phyloP scores from a whole-genome alignment of 345 rosid species.

The Citrus unshiu region DNA sequence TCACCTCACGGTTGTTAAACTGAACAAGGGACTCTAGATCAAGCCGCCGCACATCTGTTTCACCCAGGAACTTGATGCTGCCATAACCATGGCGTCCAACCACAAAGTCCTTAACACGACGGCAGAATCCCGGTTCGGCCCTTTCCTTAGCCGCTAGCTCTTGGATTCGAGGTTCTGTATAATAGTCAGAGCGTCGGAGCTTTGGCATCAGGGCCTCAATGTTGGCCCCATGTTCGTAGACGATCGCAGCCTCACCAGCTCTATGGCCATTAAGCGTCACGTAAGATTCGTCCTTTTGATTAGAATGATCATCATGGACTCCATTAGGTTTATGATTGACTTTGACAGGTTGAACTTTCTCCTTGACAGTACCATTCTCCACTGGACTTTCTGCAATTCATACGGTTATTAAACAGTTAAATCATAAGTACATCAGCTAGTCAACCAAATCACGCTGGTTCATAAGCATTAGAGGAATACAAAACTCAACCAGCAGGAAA shows the following conservation, averaged over 20 bases:
- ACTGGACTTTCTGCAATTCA: conserved; percentile 37
- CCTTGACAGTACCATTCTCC: conserved; percentile 38
- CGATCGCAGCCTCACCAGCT: conserved; percentile 82
- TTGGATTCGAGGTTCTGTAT: conserved; percentile 88
- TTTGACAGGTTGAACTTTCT: conserved; percentile 34
- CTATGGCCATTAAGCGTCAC: conserved; percentile 59
- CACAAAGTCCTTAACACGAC: conserved; percentile 70
- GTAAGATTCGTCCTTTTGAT: conserved; percentile 47
- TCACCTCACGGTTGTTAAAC: conserved; percentile 84
- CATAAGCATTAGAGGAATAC: background rate
- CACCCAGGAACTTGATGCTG: conserved; percentile 80
- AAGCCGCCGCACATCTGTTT: conserved; percentile 78
- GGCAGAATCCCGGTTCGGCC: conserved; percentile 73
- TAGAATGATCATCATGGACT: conserved; percentile 39
- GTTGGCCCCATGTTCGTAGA: conserved; percentile 76
- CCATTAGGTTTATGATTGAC: conserved; percentile 48
- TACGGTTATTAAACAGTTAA: background rate
- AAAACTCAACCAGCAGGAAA: background rate
- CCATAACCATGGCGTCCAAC: conserved; percentile 89
- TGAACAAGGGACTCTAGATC: conserved; percentile 80
- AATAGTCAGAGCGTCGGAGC: conserved; percentile 72
- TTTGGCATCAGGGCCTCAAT: conserved; percentile 94
- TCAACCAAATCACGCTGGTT: background rate
- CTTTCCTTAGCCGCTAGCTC: conserved; percentile 92
- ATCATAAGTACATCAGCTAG: background rate